These are phyloP conservation scores for Lactarius evosmus DNA, from an alignment of 768 basidiomycete species.

Conservation along the genomic window DNA sequence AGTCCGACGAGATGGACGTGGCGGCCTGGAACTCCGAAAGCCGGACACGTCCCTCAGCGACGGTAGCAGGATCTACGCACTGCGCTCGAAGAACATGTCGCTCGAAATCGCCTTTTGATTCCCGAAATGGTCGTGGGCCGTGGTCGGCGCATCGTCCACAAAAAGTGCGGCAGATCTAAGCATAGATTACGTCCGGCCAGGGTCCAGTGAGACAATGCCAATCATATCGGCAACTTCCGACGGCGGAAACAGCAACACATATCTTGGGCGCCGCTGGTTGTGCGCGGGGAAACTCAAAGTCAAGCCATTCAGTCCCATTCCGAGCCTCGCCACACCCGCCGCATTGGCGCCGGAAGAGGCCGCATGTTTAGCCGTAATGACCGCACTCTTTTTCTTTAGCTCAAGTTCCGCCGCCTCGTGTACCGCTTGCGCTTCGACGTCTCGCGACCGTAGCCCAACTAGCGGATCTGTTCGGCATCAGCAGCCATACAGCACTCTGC, in stretches of 20 bases:
- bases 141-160: slow-evolving; percentile 62
- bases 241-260: slow-evolving; percentile 1
- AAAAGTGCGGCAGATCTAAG: slow-evolving; percentile 29
- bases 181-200: not conserved
- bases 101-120: slow-evolving; percentile 94
- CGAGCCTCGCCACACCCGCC: slow-evolving; percentile 52
- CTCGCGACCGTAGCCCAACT: slow-evolving; percentile 86
- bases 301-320: slow-evolving; percentile 74
- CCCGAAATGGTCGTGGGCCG: slow-evolving; percentile 89
- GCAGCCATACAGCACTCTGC: slow-evolving; percentile 87
- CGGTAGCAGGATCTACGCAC: slow-evolving; percentile 73
- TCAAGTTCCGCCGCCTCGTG: slow-evolving; percentile 56
- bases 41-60: slow-evolving; percentile 76
- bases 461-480: slow-evolving; percentile 88
- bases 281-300: slow-evolving; percentile 76
- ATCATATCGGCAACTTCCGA: not conserved
- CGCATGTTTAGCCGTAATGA: slow-evolving; percentile 32
- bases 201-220: slow-evolving; percentile 4
- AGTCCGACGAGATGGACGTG: slow-evolving; percentile 88
- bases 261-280: slow-evolving; percentile 44
- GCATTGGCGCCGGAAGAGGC: slow-evolving; percentile 37
- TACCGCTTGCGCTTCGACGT: slow-evolving; percentile 71
- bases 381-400: slow-evolving; percentile 36
- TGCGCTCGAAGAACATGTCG: slow-evolving; percentile 95
- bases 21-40: slow-evolving; percentile 87